Evolutionary conservation across 2,329 filamentous ascomycete genomes (phyloP).

Genomic region (Aspergillus sp.): DNA sequence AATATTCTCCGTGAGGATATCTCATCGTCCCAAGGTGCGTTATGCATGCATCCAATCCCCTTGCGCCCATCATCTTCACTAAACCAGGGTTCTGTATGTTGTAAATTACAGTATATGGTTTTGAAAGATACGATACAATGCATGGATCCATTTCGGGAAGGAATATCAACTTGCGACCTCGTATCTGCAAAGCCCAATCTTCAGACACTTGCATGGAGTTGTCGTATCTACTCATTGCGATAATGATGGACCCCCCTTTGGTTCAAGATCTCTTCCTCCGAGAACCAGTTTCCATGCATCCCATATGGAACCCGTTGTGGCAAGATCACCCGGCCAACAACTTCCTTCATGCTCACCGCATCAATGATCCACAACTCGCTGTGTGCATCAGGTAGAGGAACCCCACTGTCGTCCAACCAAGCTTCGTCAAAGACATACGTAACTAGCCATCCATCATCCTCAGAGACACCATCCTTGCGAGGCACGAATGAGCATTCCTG

Average conservation of each 20-base stretch:
- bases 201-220: no score
- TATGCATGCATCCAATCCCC: no score
- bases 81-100: no score
- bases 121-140: no score
- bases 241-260: constrained; percentile 38
- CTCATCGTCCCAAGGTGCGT: no score
- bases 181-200: no score
- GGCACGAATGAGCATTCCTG: constrained; percentile 69
- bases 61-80: no score
- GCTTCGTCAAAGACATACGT: constrained; percentile 71
- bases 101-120: no score
- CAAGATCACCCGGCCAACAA: constrained; percentile 59
- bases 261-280: constrained; percentile 51
- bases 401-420: constrained; percentile 57
- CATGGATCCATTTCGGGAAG: no score
- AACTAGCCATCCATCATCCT: constrained; percentile 69
- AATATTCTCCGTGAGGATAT: no score
- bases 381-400: constrained; percentile 47
- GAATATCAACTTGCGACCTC: no score
- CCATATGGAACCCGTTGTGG: constrained; percentile 71
- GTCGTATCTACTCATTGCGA: neutral
- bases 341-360: constrained; percentile 59
- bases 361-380: constrained; percentile 71
- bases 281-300: constrained; percentile 65
- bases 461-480: constrained; percentile 41